A percentile compares a stretch with the other conserved stretches of the same genome.
These are phyloP conservation scores for Coemansia sp. DNA, from an alignment of 192 early-diverging fungal genomes.

Conservation along the genomic window DNA sequence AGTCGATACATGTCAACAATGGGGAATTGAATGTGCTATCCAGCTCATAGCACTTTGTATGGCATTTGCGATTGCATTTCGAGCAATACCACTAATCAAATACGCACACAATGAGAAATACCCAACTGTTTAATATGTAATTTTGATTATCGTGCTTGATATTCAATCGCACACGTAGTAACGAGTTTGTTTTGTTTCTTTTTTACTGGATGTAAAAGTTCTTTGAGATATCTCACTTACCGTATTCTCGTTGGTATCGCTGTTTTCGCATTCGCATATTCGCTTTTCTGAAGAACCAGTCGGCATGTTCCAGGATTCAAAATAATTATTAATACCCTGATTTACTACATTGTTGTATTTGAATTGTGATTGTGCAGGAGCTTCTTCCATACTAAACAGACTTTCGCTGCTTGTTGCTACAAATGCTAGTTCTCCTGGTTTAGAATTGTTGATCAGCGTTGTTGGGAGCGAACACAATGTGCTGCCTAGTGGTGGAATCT, in stretches of 20 bases:
- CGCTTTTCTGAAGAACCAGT: background rate
- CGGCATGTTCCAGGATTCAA: background rate
- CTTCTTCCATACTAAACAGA: background rate
- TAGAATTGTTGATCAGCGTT: conserved; percentile 29
- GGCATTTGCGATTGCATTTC: conserved; percentile 34
- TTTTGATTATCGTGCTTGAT: too few relatives aligned
- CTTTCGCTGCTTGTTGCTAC: conserved; percentile 12
- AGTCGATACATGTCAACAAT: conserved; percentile 20
- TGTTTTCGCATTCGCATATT: conserved; percentile 18
- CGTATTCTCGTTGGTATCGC: conserved; percentile 1
- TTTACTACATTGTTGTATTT: background rate
- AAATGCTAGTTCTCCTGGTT: conserved; percentile 27
- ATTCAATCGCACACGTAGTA: too few relatives aligned
- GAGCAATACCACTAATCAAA: conserved; percentile 29
- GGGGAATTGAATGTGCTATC: background rate
- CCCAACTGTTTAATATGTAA: too few relatives aligned
- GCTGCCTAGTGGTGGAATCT: conserved; percentile 36
- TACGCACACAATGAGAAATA: background rate
- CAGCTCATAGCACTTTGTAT: conserved; percentile 26
- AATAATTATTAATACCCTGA: background rate
- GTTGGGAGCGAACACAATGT: conserved; percentile 21
- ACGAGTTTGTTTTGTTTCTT: too few relatives aligned
- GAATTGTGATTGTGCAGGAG: background rate
- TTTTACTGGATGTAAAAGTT: too few relatives aligned
- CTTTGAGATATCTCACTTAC: background rate